Conservation (phyloP, 2,329 filamentous ascomycete species). For the Monosporascus sp. region DNA sequence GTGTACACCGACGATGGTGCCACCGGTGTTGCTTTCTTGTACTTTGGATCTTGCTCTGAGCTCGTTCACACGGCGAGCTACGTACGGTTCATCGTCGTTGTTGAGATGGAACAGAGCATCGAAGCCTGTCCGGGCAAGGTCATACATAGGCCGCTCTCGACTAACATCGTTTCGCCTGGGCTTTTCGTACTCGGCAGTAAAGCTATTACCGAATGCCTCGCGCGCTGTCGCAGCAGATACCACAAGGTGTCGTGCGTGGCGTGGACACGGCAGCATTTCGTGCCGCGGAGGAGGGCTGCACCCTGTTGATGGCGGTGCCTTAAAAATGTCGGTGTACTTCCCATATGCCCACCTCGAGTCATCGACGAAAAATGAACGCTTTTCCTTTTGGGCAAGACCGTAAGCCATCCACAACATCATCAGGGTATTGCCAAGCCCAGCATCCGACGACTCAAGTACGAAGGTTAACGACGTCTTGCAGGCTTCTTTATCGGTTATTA, state of each 20-base stretch:
- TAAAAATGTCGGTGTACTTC: constrained; percentile 67
- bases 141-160: constrained; percentile 58
- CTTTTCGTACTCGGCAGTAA: constrained; percentile 49
- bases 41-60: constrained; percentile 44
- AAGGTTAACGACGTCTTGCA: constrained; percentile 73
- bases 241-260: constrained; percentile 67
- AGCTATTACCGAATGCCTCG: constrained; percentile 57
- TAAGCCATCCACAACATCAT: constrained; percentile 82
- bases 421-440: constrained; percentile 70
- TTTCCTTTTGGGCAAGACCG: constrained; percentile 69
- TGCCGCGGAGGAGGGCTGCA: constrained; percentile 70
- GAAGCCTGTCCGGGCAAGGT: constrained; percentile 64
- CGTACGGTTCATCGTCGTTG: constrained; percentile 60
- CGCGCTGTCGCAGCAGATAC: constrained; percentile 64
- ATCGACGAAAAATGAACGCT: constrained; percentile 75
- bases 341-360: constrained; percentile 82
- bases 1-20: constrained; percentile 64
- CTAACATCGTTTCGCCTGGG: constrained; percentile 42
- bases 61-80: constrained; percentile 51
- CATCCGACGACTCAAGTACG: constrained; percentile 67
- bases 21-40: constrained; percentile 39
- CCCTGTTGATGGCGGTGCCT: constrained; percentile 55
- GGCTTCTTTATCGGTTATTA: constrained; percentile 45
- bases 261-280: constrained; percentile 75
- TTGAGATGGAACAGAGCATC: constrained; percentile 68